Conservation (phyloP, 176 grass and related monocot species). For the Triticum aestivum region DNA sequence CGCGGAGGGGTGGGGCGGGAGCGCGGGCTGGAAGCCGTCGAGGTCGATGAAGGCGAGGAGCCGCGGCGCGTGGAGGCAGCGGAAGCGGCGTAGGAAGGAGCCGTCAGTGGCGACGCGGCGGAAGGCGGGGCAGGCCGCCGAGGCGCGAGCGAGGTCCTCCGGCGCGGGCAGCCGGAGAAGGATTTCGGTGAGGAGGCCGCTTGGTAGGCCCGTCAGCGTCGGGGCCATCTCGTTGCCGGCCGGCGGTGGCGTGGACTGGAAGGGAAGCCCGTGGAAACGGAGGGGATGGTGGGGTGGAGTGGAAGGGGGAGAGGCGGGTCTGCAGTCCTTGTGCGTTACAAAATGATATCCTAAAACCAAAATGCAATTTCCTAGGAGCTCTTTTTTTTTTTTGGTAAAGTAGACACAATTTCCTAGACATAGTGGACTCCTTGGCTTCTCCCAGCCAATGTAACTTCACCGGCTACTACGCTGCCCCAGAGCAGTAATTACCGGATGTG, state of each 20-base stretch:
- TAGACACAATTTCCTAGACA: no score
- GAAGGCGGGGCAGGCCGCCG: background rate
- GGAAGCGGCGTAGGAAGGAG: background rate
- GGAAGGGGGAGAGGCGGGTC: no score
- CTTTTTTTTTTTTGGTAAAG: no score
- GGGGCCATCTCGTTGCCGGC: background rate
- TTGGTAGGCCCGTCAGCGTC: background rate
- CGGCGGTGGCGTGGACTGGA: background rate
- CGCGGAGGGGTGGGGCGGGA: constrained; percentile 23
- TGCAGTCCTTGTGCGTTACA: no score
- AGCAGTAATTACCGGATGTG: no score
- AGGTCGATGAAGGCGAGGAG: background rate
- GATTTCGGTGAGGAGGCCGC: background rate
- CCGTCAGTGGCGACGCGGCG: background rate
- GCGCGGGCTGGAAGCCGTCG: background rate
- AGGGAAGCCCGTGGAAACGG: no score
- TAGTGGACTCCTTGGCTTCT: no score
- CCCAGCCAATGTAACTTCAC: no score
- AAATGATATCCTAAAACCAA: no score
- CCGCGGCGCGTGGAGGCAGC: background rate
- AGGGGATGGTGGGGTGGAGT: no score
- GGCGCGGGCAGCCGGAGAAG: background rate
- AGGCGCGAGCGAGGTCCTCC: background rate
- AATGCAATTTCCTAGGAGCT: no score
- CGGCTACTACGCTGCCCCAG: no score